These are phyloP conservation scores for Melaleuca quinquenervia DNA, from an alignment of 345 rosid genomes.

Conservation along the genomic window DNA sequence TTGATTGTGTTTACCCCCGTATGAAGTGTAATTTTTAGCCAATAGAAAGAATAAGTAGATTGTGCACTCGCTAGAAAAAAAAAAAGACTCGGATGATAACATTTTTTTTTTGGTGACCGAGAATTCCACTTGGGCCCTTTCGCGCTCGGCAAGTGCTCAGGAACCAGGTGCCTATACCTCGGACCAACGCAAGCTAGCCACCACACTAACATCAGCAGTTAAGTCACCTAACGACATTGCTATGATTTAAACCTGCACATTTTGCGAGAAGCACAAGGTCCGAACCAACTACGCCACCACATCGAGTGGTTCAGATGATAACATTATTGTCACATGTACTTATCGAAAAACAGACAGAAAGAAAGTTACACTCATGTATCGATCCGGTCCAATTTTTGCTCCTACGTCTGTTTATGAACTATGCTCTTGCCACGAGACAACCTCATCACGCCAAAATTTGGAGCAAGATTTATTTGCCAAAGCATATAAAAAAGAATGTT, in stretches of 20 bases:
- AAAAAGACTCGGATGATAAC: not conserved
- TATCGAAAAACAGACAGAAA: not conserved
- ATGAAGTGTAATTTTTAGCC: not conserved
- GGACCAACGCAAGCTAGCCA: no score
- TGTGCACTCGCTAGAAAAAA: rapidly evolving
- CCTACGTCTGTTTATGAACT: not conserved
- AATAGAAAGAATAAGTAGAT: not conserved
- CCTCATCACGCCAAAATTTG: not conserved
- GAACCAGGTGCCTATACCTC: no score
- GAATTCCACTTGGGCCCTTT: no score
- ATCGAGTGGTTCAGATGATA: no score
- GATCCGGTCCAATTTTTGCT: not conserved
- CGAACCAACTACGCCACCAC: no score
- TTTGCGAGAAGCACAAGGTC: no score
- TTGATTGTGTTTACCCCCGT: not conserved
- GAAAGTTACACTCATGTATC: not conserved
- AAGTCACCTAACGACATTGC: no score
- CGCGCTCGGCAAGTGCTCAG: no score
- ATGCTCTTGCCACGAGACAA: not conserved
- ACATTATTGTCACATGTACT: no score
- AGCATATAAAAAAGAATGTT: not conserved
- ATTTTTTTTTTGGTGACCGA: no score
- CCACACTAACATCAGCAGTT: no score
- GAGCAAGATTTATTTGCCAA: not conserved
- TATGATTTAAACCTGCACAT: no score